phyloP scores from a whole-genome alignment of 2,329 filamentous ascomycete genomes.

The Gnomoniopsis sp. region DNA sequence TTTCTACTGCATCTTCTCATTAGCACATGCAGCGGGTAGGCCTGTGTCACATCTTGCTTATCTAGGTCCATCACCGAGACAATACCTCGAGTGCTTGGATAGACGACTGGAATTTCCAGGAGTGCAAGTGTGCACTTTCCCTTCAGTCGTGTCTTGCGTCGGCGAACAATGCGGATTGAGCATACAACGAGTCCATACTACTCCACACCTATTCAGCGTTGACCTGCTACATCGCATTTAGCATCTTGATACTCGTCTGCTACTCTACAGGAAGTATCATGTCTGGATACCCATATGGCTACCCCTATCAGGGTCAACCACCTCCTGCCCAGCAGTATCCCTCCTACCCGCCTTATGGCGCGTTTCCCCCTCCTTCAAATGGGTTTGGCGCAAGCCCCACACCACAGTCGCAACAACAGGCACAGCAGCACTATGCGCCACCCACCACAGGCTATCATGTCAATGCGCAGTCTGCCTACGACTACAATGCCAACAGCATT shows the following conservation, averaged over 20 bases:
- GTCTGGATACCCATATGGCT: constrained; percentile 37
- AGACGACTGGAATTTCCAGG: background rate
- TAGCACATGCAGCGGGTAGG: constrained; percentile 7
- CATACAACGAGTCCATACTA: background rate
- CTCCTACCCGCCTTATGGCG: constrained; percentile 20
- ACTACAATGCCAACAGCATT: constrained; percentile 35
- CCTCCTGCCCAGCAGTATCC: constrained; percentile 23
- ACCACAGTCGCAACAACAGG: constrained; percentile 18
- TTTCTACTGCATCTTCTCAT: background rate
- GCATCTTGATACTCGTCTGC: constrained; percentile 8
- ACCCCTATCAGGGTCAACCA: constrained; percentile 29
- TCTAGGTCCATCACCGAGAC: constrained; percentile 1
- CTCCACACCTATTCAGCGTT: constrained; percentile 5
- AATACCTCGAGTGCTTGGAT: background rate
- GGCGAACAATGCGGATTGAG: constrained; percentile 11
- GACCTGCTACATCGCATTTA: background rate
- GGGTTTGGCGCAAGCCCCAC: constrained; percentile 7
- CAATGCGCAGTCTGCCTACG: constrained; percentile 32
- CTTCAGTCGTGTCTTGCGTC: background rate
- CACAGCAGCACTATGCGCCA: constrained; percentile 14
- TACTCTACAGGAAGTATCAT: constrained; percentile 27
- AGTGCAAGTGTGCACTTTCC: background rate
- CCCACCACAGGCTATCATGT: constrained; percentile 24
- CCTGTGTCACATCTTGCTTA: constrained; percentile 4
- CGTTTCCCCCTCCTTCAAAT: constrained; percentile 19